A percentile compares a stretch with the other conserved stretches of the same genome.
phyloP scores from a whole-genome alignment of 768 basidiomycete genomes.

The Collybia mongolica region DNA sequence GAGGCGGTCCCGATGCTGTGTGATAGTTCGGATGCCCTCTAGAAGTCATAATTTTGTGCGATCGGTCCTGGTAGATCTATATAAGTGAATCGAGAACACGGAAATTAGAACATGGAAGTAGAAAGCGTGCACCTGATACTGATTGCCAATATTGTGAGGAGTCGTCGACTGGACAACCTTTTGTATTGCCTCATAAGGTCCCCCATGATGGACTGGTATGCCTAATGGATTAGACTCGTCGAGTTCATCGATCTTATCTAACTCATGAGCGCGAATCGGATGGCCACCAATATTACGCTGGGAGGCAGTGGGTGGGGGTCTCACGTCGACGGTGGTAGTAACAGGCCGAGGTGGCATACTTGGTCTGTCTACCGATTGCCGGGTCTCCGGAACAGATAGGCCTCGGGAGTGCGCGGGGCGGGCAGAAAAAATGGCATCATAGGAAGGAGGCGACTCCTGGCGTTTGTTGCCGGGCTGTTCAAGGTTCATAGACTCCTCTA shows the following conservation, averaged over 20 bases:
- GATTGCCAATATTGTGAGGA: constrained; percentile 22
- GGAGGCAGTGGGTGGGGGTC: constrained; percentile 11
- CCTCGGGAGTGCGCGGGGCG: constrained; percentile 14
- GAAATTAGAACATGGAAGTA: too few species aligned
- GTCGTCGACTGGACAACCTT: constrained; percentile 26
- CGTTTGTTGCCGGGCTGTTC: constrained; percentile 9
- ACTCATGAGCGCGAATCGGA: constrained; percentile 23
- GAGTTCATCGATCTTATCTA: constrained; percentile 77
- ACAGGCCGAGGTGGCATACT: constrained; percentile 19
- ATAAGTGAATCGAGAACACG: too few species aligned
- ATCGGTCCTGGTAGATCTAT: background rate
- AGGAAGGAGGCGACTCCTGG: constrained; percentile 7
- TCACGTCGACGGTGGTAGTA: constrained; percentile 20
- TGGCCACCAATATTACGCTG: constrained; percentile 12
- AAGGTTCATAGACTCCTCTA: constrained; percentile 7
- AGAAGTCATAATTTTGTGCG: background rate
- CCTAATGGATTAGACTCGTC: constrained; percentile 77
- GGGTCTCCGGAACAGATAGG: constrained; percentile 13
- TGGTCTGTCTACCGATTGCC: constrained; percentile 16
- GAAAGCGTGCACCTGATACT: constrained; percentile 12
- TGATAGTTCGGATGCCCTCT: constrained; percentile 4
- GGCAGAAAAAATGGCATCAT: constrained; percentile 4
- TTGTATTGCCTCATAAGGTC: constrained; percentile 70
- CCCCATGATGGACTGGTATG: constrained; percentile 59
- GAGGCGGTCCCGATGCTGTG: constrained; percentile 18